Conservation (phyloP, 2,329 filamentous ascomycete genomes). For the Meredithiella fracta region DNA sequence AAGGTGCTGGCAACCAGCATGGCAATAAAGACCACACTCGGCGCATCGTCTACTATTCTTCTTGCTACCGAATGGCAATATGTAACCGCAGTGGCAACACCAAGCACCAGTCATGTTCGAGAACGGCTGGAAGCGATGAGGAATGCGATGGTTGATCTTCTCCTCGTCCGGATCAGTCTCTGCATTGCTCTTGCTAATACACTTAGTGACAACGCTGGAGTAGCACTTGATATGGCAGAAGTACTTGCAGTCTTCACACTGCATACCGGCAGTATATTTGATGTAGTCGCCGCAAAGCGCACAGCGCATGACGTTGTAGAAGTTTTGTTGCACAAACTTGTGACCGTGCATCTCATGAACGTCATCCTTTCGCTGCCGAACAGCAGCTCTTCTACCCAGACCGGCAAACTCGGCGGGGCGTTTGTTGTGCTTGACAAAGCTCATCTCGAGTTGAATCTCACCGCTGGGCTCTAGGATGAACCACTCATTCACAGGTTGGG, state of each 20-base stretch:
- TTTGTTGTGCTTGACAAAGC: conserved; percentile 80
- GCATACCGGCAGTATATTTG: conserved; percentile 97
- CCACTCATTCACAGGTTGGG: conserved; percentile 71
- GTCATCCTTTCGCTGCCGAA: conserved; percentile 94
- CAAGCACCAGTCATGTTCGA: conserved; percentile 97
- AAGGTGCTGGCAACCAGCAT: conserved; percentile 80
- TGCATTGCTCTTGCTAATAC: conserved; percentile 97
- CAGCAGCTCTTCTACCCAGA: conserved; percentile 84
- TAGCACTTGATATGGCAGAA: conserved; percentile 98
- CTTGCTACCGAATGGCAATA: conserved; percentile 71
- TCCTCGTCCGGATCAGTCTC: conserved; percentile 97
- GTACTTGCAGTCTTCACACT: conserved; percentile 98
- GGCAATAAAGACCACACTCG: conserved; percentile 84
- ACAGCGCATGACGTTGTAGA: conserved; percentile 99
- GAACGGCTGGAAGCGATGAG: conserved; percentile 91
- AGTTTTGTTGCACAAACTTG: conserved; percentile 97
- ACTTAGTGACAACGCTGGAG: conserved; percentile 91
- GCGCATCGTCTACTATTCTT: conserved; percentile 89
- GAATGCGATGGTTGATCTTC: conserved; percentile 98
- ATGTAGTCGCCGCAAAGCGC: conserved; percentile 95
- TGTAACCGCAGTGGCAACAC: conserved; percentile 97
- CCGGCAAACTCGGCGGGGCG: conserved; percentile 77
- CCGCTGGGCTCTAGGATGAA: conserved; percentile 92
- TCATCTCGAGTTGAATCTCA: conserved; percentile 77
- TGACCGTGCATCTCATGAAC: conserved; percentile 98